phyloP scores from a whole-genome alignment of 2,329 filamentous ascomycete species.

The Neofusicoccum ribis region DNA sequence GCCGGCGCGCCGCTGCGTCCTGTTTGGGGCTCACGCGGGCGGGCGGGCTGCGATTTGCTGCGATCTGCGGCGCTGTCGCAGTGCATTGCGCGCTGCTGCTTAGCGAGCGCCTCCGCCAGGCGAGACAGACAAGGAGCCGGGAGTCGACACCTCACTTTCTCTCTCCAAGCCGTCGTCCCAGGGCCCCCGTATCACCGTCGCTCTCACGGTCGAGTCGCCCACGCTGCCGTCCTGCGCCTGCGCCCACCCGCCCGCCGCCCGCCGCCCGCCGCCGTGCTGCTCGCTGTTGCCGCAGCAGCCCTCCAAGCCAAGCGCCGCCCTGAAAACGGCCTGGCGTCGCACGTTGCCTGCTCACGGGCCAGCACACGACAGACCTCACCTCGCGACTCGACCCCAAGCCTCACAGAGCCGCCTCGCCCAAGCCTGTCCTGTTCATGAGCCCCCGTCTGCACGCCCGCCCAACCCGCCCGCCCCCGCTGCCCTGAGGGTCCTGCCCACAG shows the following conservation, averaged over 20 bases:
- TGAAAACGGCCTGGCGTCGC: conserved; percentile 14
- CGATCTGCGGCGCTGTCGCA: conserved; percentile 12
- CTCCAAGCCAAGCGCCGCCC: neutral
- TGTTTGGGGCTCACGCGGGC: conserved; percentile 1
- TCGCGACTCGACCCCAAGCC: conserved; percentile 14
- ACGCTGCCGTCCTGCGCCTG: neutral
- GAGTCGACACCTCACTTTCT: conserved; percentile 9
- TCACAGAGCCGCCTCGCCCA: neutral
- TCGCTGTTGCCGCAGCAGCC: conserved; percentile 1
- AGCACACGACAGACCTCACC: conserved; percentile 19
- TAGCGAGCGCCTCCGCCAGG: conserved; percentile 3
- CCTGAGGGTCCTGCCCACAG: neutral
- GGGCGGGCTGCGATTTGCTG: conserved; percentile 1
- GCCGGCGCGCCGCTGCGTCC: neutral
- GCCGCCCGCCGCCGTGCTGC: neutral
- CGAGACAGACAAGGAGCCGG: conserved; percentile 6
- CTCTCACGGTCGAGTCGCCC: neutral
- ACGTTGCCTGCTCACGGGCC: conserved; percentile 18
- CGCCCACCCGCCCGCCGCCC: neutral
- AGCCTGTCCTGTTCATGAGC: neutral
- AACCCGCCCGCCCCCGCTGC: neutral
- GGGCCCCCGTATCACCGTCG: conserved; percentile 5
- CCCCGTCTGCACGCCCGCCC: neutral
- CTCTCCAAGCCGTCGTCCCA: neutral
- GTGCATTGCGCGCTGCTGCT: conserved; percentile 2